Conservation (phyloP, 148 eudicot genomes). For the Camellia lanceoleosa region DNA sequence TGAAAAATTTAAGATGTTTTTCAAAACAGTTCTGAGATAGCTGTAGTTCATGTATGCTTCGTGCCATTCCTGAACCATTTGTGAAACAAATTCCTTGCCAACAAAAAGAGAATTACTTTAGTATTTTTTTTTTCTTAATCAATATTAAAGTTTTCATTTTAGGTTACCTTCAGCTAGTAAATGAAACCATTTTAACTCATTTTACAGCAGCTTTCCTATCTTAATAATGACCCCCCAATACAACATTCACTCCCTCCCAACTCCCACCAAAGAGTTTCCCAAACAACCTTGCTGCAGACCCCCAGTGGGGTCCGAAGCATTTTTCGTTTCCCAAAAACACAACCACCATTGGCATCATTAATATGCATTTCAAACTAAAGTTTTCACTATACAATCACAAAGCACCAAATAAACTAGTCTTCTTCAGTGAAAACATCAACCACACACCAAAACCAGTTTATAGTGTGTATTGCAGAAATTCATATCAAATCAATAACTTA, state of each 20-base stretch:
- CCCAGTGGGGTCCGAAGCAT: too few relatives aligned
- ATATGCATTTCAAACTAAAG: not conserved
- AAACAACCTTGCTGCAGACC: too few relatives aligned
- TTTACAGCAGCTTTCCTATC: not conserved
- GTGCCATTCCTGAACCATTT: too few relatives aligned
- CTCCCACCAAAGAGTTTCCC: not conserved
- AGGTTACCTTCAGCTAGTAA: not conserved
- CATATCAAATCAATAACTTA: constrained; percentile 5
- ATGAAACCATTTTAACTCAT: not conserved
- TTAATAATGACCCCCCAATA: not conserved
- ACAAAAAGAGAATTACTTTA: too few relatives aligned
- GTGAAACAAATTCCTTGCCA: too few relatives aligned
- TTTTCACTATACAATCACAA: not conserved
- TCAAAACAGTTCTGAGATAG: too few relatives aligned
- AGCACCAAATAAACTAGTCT: not conserved
- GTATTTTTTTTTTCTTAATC: not conserved
- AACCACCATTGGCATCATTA: not conserved
- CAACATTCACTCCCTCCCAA: not conserved
- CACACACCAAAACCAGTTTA: not conserved
- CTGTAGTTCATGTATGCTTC: too few relatives aligned
- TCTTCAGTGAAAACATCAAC: not conserved
- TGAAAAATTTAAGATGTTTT: too few relatives aligned
- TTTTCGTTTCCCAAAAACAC: not conserved
- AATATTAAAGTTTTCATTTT: not conserved
- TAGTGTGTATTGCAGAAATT: not conserved